Evolutionary conservation across 2,329 filamentous ascomycete genomes (phyloP), one percentile per base, ranked within the genome.

Genomic region (Huntiella bhutanensis): DNA sequence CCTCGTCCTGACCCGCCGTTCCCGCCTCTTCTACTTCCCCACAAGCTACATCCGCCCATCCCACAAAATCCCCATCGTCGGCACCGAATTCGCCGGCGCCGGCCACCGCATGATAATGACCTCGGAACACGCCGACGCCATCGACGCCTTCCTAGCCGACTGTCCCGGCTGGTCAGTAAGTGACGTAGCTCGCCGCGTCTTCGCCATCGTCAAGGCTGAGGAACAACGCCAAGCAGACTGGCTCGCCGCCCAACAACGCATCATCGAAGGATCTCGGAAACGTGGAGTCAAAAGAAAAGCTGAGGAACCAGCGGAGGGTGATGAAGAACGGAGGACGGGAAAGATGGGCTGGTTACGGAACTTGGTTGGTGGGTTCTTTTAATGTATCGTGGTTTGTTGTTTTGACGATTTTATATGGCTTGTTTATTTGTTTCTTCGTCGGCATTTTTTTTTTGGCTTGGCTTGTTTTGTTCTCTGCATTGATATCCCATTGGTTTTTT

Each of bases 111-210:
- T 76, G 59, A 51, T 60, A 16, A 59, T 77, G 13, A 64, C 73
- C 56, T 55, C 61, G 48, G 75, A 71, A 71, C 73, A 77, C 49
- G 57, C 75, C 13, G 71, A 76, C 49, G 64, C 74, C 46, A 64
- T 75, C 17, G 67, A 73, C 49, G 71, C 66, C 3, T 76, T 75
- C 53, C 59, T 58, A 48, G 54, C 55, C 10, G 61, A 67, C 49
- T 62, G 71, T 2, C 58, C 60, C 2, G 63, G 60, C 7, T 75
- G 71, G 70, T 64, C 67, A 16, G 70, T 68, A 52, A 59, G 53
- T 5, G 58, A 57, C 8, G 56, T 77, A 5, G 66, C 65, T 7
- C 73, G 69, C 59, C 57, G 72, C 39, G 55, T 77, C 16, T 75
- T 74, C 55, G 58, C 61, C 4, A 16, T 50, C 4, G 48, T 50